phyloP scores from a whole-genome alignment of 2,329 filamentous ascomycete species.

The Botryotinia convoluta region DNA sequence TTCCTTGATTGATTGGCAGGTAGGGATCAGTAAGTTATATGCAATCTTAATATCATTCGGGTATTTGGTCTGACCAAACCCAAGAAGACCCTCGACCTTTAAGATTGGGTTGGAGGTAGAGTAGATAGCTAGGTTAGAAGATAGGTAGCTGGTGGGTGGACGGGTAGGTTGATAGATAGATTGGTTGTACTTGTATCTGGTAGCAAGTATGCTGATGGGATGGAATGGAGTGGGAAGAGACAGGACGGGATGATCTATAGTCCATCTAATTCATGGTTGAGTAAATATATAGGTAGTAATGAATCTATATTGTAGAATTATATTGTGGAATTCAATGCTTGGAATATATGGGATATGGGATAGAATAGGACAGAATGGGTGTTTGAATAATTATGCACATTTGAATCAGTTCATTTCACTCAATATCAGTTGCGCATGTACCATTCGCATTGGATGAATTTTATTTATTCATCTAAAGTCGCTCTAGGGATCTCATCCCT shows the following conservation, averaged over 20 bases:
- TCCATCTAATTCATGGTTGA: neutral
- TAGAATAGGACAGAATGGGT: neutral
- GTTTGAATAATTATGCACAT: neutral
- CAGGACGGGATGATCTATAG: neutral
- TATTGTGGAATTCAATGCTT: neutral
- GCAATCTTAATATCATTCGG: too few species aligned
- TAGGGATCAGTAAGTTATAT: too few species aligned
- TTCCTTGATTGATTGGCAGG: too few species aligned
- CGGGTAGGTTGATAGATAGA: neutral
- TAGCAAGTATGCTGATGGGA: too few species aligned
- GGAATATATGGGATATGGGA: fast-evolving
- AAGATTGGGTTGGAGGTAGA: too few species aligned
- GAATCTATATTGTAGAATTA: too few species aligned
- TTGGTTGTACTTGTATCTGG: neutral
- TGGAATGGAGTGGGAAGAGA: neutral
- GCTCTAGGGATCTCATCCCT: neutral
- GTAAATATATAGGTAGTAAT: neutral
- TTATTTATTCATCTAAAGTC: neutral
- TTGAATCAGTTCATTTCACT: neutral
- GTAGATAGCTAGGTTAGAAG: too few species aligned
- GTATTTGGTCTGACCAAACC: too few species aligned
- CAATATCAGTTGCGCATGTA: neutral
- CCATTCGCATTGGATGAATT: neutral
- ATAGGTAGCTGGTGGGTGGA: too few species aligned
- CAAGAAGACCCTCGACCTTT: too few species aligned